Evolutionary conservation across 176 grass and related monocot genomes (phyloP), one percentile per base, ranked within the genome.

Genomic region (Elymus sibiricus): DNA sequence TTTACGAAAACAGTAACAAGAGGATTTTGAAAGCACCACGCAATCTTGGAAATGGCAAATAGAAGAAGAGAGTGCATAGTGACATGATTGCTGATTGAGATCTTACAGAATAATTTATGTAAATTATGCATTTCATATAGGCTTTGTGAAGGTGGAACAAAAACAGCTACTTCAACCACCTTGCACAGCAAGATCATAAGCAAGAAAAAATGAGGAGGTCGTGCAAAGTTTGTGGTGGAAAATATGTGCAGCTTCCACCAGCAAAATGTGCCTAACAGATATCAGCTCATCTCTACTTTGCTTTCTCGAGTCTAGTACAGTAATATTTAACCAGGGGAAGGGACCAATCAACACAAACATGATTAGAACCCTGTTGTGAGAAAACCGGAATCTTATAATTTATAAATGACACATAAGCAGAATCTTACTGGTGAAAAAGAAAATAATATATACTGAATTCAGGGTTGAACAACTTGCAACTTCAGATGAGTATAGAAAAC

Each of bases 171-270:
- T 74, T 58, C 16, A 62, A 15, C 16, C 53, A 83, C 24, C 71
- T 83, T 60, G 68, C 14, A 61, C 5, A 21, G 70, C n/a, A 83
- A 43, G 51, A 61, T 74, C 25, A 61, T 40, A 49, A 83, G 17
- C 10, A 83, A 74, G 68, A 74, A 74, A 83, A 84, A 61, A 64
- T 49, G 11, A 83, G 11, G 44, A 69, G 44, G 42, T 7, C 6
- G 11, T 19, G 5, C 42, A 69, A 81, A 14, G 5, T 80, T 80
- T 67, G 21, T 24, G 43, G 11, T 74, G 40, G 13, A 16, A 17
- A 74, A 47, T 31, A 56, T 5, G 24, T 82, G 44, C 44, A 70
- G 64, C 46, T 82, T 56, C 24, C 7, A 83, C n/a, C 16, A 70
- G 44, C 31, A 26, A 17, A 67, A 71, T 72, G 32, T 59, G 70